Evolutionary conservation across 331 rosid species (phyloP), one percentile per base, ranked within the genome.

Genomic region (Rhamnella rubrinervis): DNA sequence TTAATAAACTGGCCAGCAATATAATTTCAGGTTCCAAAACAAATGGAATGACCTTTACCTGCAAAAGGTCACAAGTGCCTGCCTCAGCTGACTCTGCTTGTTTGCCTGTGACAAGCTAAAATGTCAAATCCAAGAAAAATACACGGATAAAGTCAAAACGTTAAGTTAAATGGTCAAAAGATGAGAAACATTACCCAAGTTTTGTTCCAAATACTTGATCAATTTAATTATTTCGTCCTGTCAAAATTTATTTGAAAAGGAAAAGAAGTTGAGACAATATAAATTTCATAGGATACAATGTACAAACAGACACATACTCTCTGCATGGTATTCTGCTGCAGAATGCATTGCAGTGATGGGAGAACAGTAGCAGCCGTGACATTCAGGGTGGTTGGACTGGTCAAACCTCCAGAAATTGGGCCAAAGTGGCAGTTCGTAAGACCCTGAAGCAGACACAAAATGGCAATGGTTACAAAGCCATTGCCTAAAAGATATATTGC

Each of bases 151-250:
- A 28, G 38, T 37, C 65, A 70, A 53, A 51, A 71, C 13, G 6
- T 20, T 71, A 66, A 66, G 55, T 35, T 60, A 38, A 38, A 26
- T 16, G 28, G 28, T 47, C 23, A 55, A 59, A 70, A 62, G 67
- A 49, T 1, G 15, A 65, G 75, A 78, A 63, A 40, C 65, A 72
- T 74, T 92, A 93, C 98, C 98, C 56, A 77, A 80, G 77, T 83
- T 76, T 74, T 86, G 97, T 75, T 87, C 98, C 67, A 84, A 75
- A 63, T 83, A 81, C 83, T 90, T 93, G 68, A 90, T 90, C 79
- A 91, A 80, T 83, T 88, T 86, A 41, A 78, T 67, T 66, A 90
- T 78, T 79, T 93, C 96, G 67, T 93, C 98, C 98, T 93, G 92
- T 65, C 62, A 77, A 72, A 61, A 71, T 62, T 63, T 39, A 59